Evolutionary conservation across 208 protist genomes (phyloP), one percentile per base, ranked within the genome.

Genomic region (Wallacemonas sp.): DNA sequence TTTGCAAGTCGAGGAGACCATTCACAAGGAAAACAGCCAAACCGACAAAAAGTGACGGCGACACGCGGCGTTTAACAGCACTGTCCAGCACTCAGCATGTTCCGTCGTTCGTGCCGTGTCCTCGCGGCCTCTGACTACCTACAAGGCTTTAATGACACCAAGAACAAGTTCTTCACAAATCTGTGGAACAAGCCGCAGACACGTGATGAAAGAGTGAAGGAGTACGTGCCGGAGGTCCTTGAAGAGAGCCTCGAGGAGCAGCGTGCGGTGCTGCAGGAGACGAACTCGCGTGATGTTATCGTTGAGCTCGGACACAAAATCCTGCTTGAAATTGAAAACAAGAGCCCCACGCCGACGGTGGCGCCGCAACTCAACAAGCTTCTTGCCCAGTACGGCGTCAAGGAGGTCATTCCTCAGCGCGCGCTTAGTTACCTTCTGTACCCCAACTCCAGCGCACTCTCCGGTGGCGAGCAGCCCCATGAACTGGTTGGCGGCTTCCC

Each of bases 141-240:
- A n/a, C 88, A 88, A 51, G 73, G 75, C 22, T 30, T 84, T 21
- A 76, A 65, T 9, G 63, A 88, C 0, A 75, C 75, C 6, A 69
- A 73, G 17, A 79, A 78, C 44, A 93, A 90, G 33, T 84, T 91
- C 62, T 93, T 95, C 62, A 95, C 90, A 14, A 77, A 45, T 21
- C 72, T 95, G 5, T 95, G 90, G 86, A 85, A 78, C 53, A 95
- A 95, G 36, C 90, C 90, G 1, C 74, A 89, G 28, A 93, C 90
- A 15, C 77, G 83, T 2, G 90, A 95, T 73, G 85, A 91, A 42
- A 75, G 82, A 0, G 70, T 95, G 33, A 95, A 95, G 68, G 84
- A 91, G 64, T 95, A 95, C 66, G 76, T 95, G 24, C 90, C 90
- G 2, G 84, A 95, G 45, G 85, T 95, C 15, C 66, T 95, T 24